Base-by-base conservation (phyloP, 2,329 filamentous ascomycete species). In the Drechslerella dactyloides region DNA sequence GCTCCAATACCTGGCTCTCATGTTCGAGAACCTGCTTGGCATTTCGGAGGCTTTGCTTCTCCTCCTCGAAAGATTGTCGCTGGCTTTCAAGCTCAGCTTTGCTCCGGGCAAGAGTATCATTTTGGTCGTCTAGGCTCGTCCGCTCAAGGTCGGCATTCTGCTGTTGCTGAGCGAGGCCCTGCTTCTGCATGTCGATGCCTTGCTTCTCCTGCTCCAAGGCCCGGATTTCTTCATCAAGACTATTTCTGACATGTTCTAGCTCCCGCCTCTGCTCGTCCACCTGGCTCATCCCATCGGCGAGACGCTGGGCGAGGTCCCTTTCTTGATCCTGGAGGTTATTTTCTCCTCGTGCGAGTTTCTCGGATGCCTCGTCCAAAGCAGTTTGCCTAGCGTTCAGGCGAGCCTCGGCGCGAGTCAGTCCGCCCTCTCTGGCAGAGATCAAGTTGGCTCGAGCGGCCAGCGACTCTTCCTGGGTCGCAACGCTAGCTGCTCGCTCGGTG, bases 391-490 rank as follows among this genome's bases (percentile, higher is more conserved):
- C 23, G 33, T 46, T 33, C 13, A 69, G 21, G 35, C 62, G 48
- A 5, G 58, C 55, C 44, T 69, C 58, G 2, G 27, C 42, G 5
- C 17, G 37, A 11, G 33, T 35, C 19, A 62, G 42, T 2, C 52
- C 24, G 19, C 5, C 48, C 23, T 69, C 57, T 23, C 62, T 56
- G n/a, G 23, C 44, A 1, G 46, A 27, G 21, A 69, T 30, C 24
- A 57, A 46, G 6, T 62, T 27, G 2, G 42, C 44, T 27, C 58
- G 15, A 4, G 52, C 44, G 10, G 30, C 42, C 15, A 69, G 30
- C 10, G 64, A 57, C 17, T 69, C 57, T 30, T 69, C 58, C 2
- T 69, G 52, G 6, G 58, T 48, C n/a, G 58, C 53, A n/a, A 69
- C 11, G 10, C 21, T n/a, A 0, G 52, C 19, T 24, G 46, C 65